A percentile compares a stretch with the other conserved stretches of the same genome.
Conservation (phyloP, 2,329 filamentous ascomycete species). For the Alternaria sp. region DNA sequence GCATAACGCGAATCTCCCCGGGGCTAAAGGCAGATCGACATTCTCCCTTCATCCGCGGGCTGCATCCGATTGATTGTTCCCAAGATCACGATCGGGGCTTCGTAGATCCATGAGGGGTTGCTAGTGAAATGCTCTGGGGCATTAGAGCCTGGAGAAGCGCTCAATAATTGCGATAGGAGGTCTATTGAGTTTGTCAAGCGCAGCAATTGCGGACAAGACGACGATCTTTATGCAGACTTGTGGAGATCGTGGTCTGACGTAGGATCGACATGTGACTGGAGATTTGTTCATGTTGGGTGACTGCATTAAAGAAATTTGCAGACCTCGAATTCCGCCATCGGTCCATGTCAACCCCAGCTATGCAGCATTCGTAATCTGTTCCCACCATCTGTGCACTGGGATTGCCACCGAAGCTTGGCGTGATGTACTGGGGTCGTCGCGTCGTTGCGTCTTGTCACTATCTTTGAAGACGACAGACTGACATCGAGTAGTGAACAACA, state of each 20-base stretch:
- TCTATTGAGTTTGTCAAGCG: background rate
- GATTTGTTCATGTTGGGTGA: background rate
- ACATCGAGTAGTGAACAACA: background rate
- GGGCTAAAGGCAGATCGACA: slow-evolving; percentile 10
- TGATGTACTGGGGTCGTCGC: background rate
- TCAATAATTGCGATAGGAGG: background rate
- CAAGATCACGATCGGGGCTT: background rate
- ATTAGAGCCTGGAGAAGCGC: background rate
- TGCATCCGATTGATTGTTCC: background rate
- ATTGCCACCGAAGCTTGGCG: slow-evolving; percentile 12
- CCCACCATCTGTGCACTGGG: slow-evolving; percentile 4
- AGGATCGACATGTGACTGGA: background rate
- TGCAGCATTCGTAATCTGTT: slow-evolving; percentile 10
- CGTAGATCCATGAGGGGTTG: slow-evolving; percentile 4
- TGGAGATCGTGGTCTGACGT: background rate
- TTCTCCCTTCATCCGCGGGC: slow-evolving; percentile 2
- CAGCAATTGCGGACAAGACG: background rate
- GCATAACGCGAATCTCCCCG: background rate
- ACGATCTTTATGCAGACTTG: background rate
- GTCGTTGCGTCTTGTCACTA: background rate
- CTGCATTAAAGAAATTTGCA: background rate
- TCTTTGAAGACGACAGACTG: background rate
- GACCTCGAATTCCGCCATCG: background rate
- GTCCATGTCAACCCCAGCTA: background rate
- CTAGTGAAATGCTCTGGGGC: background rate